A percentile compares a stretch with the other conserved stretches of the same genome.
Evolutionary conservation across 768 basidiomycete genomes (phyloP).

Genomic region (Macrolepiota albuminosa): DNA sequence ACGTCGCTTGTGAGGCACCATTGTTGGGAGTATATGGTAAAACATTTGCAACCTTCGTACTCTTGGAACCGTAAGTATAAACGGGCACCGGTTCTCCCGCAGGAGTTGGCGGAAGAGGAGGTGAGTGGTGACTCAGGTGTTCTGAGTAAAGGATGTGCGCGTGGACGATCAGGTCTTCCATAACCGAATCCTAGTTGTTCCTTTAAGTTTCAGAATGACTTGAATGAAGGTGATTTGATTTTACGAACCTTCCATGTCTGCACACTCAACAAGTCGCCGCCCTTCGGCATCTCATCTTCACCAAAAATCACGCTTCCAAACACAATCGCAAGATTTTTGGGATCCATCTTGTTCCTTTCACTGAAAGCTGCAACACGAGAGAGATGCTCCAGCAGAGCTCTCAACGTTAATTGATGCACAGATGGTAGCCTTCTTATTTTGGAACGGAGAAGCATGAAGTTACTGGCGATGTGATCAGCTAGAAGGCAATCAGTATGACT

Average conservation of each 20-base stretch:
- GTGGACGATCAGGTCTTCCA: conserved; percentile 83
- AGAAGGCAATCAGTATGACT: conserved; percentile 3
- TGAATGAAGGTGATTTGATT: neutral
- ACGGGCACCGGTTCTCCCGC: conserved; percentile 54
- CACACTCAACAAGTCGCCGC: conserved; percentile 71
- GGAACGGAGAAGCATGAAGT: conserved; percentile 74
- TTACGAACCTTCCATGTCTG: conserved; percentile 63
- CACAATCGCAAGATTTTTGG: conserved; percentile 87
- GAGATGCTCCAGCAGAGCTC: conserved; percentile 78
- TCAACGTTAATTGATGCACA: conserved; percentile 83
- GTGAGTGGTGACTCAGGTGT: conserved; percentile 41
- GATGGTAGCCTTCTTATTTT: conserved; percentile 81
- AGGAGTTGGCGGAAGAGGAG: conserved; percentile 72
- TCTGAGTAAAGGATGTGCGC: conserved; percentile 67
- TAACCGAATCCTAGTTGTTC: conserved; percentile 41
- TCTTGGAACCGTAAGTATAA: conserved; percentile 65
- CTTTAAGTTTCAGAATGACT: neutral
- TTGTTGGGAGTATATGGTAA: conserved; percentile 23
- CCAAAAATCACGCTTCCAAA: conserved; percentile 89
- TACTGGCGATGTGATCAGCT: conserved; percentile 71
- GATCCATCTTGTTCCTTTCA: conserved; percentile 90
- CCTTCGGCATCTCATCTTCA: conserved; percentile 84
- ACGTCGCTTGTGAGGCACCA: conserved; percentile 15
- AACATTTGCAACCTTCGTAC: conserved; percentile 59
- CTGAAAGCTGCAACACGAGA: conserved; percentile 59